Percentiles rank a stretch among this genome's conserved stretches.
Evolutionary conservation across 768 basidiomycete genomes (phyloP).

Genomic region (Ramaria sp.): DNA sequence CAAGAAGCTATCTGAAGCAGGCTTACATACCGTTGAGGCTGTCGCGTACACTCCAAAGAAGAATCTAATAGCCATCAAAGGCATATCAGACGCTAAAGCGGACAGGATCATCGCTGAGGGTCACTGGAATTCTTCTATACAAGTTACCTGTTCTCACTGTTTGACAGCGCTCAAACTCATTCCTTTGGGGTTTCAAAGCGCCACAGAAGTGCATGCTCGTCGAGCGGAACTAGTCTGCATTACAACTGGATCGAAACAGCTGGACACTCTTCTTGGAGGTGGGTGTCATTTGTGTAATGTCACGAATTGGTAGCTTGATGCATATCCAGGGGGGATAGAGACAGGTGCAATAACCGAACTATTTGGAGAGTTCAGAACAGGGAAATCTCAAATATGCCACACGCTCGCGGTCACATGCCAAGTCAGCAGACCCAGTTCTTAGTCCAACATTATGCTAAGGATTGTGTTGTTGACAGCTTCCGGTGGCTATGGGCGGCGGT

Average conservation of each 20-base stretch:
- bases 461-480: slow-evolving; percentile 34
- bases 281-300: slow-evolving; percentile 11
- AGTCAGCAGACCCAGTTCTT: slow-evolving; percentile 17
- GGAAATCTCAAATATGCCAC: slow-evolving; percentile 97
- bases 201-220: slow-evolving; percentile 93
- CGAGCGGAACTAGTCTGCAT: slow-evolving; percentile 93
- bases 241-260: slow-evolving; percentile 91
- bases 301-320: slow-evolving; percentile 10
- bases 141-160: neutral
- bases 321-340: slow-evolving; percentile 77
- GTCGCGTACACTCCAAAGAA: slow-evolving; percentile 98
- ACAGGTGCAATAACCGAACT: slow-evolving; percentile 97
- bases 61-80: slow-evolving; percentile 79
- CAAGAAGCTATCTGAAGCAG: slow-evolving; percentile 90
- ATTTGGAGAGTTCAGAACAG: slow-evolving; percentile 97
- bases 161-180: slow-evolving; percentile 83
- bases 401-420: slow-evolving; percentile 98
- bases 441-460: neutral
- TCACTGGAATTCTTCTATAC: slow-evolving; percentile 23
- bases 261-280: slow-evolving; percentile 95
- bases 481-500: slow-evolving; percentile 95
- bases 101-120: slow-evolving; percentile 94
- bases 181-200: slow-evolving; percentile 95
- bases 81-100: slow-evolving; percentile 93
- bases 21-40: slow-evolving; percentile 87